A percentile compares a stretch with the other conserved stretches of the same genome.
These are phyloP conservation scores for Aspergillus felis DNA, from an alignment of 2,329 filamentous ascomycete species.

Conservation along the genomic window DNA sequence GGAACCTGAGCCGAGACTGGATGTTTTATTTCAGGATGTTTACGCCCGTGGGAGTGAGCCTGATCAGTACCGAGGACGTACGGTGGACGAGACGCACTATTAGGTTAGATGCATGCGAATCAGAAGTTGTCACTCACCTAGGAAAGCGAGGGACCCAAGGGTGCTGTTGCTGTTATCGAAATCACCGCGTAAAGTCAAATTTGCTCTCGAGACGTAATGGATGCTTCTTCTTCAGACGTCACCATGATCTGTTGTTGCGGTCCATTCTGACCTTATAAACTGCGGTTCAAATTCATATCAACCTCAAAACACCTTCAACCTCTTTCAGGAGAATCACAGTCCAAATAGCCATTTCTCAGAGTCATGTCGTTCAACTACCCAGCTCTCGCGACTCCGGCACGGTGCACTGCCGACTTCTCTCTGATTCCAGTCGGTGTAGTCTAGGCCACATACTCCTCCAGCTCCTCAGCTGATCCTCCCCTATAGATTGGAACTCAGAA, in stretches of 20 bases:
- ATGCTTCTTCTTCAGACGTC: background rate
- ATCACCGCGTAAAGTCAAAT: background rate
- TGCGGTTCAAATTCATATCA: background rate
- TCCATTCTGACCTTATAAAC: background rate
- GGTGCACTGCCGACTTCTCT: slow-evolving; percentile 82
- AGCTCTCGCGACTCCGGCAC: slow-evolving; percentile 54
- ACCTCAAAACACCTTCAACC: background rate
- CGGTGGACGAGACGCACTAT: slow-evolving; percentile 84
- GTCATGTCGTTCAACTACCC: slow-evolving; percentile 13
- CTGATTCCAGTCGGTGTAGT: slow-evolving; percentile 57
- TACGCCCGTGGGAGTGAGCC: slow-evolving; percentile 84
- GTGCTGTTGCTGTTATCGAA: background rate
- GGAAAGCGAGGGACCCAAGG: background rate
- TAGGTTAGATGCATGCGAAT: slow-evolving; percentile 30
- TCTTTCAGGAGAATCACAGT: background rate
- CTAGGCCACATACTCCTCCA: background rate
- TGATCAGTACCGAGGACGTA: slow-evolving; percentile 76
- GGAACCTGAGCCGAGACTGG: slow-evolving; percentile 67
- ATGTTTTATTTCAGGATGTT: slow-evolving; percentile 90
- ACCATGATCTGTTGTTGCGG: background rate
- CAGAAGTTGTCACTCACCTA: background rate
- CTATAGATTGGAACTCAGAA: slow-evolving; percentile 64
- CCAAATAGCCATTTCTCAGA: background rate
- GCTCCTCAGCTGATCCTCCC: background rate
- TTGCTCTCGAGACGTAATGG: background rate